Base-by-base conservation (phyloP, 495 filamentous ascomycete species). In the Amorphotheca resinae region DNA sequence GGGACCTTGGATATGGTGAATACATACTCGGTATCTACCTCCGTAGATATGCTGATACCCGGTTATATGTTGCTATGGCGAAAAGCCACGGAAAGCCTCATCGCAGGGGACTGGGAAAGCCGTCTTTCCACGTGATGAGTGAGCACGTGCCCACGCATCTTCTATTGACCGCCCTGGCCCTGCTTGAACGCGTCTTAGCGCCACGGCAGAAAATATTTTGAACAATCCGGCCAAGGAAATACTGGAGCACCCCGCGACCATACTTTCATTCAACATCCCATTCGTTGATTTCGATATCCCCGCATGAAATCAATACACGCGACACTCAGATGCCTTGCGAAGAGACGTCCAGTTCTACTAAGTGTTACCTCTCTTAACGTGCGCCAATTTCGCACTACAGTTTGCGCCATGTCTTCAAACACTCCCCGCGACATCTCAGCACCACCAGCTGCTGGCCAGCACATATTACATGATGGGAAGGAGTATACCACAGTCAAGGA, bases 401-500 rank as follows among this genome's bases (percentile, higher is more conserved):
- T 8, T 20, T 8, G 9, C 17, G 42, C 28, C 18, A 50, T 50
- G 44, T 1, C 51, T 22, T 22, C 44, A 4, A 33, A 35, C 4
- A 18, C 36, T 6, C 45, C 33, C 21, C 41, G 20, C 38, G 51
- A 48, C 23, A 51, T 57, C 33, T 43, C 45, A 22, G 42, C 52
- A 15, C 18, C 43, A 6, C 55, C 55, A 4, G 41, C 50, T 12
- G 32, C 44, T 12, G 47, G 48, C 16, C 55, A 56, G n/a, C 48
- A 57, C 35, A 52, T 54, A 9, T 23, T 44, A 8, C 50, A 76
- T 45, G 54, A 67, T 39, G 75, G 68, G 9, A 72, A 66, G 18
- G 56, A 67, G 21, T 87, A 78, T 52, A 72, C 64, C 5, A 75
- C 75, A 1, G 66, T 84, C 12, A 77, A 71, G 40, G 83, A 88